These are phyloP conservation scores for Knufia fluminis DNA, from an alignment of 2,329 filamentous ascomycete species.

Conservation along the genomic window DNA sequence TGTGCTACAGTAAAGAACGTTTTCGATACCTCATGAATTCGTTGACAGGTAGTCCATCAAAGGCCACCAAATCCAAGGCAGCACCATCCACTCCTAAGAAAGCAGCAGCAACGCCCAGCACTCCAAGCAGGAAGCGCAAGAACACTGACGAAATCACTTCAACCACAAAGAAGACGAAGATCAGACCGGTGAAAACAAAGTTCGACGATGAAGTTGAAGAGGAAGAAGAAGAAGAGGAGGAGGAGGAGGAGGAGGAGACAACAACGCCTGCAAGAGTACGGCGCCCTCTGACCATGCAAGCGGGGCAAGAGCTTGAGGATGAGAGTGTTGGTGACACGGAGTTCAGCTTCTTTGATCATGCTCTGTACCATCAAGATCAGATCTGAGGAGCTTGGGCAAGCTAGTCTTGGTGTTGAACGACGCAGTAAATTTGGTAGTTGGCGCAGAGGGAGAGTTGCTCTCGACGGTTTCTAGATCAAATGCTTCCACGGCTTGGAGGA, in stretches of 20 bases:
- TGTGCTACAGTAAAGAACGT: background rate
- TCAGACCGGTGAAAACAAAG: too few relatives aligned
- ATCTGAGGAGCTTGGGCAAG: background rate
- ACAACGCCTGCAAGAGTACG: background rate
- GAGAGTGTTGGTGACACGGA: background rate
- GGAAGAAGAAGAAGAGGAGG: background rate
- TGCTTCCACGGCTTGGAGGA: too few relatives aligned
- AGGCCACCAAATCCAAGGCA: background rate
- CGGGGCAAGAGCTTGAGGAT: background rate
- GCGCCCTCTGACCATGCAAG: background rate
- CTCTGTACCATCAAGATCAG: background rate
- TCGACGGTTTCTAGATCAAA: too few relatives aligned
- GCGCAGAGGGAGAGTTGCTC: too few relatives aligned
- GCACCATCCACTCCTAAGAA: background rate
- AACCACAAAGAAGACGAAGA: too few relatives aligned
- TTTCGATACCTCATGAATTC: constrained; percentile 5
- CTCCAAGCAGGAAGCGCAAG: background rate
- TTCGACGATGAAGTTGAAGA: too few relatives aligned
- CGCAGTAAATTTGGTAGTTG: too few relatives aligned
- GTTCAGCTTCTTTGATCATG: background rate
- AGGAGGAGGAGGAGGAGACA: background rate
- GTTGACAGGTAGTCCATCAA: background rate
- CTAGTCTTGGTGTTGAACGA: too few relatives aligned
- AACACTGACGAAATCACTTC: background rate
- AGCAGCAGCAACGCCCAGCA: background rate